Evolutionary conservation across 163 green algal species (phyloP).

Genomic region (Scenedesmus sp.): DNA sequence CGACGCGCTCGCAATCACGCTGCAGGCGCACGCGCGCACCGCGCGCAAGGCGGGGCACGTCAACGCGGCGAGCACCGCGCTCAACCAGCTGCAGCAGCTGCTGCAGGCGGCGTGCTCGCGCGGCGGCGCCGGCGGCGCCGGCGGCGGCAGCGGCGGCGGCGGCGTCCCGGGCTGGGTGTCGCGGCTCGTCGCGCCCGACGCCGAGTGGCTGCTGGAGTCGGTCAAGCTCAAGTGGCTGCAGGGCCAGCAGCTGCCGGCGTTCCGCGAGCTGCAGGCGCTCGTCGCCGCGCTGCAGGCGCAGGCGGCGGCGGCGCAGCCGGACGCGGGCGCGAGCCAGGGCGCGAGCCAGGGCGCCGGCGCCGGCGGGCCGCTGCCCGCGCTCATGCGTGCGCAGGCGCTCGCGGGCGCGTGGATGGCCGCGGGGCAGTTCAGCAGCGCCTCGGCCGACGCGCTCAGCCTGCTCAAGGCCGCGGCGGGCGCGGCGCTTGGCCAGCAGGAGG

Average conservation of each 20-base stretch:
- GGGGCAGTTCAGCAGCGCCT: constrained; percentile 31
- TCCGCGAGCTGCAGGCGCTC: constrained; percentile 25
- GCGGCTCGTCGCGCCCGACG: not conserved
- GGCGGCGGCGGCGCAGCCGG: constrained; percentile 29
- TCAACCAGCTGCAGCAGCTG: constrained; percentile 16
- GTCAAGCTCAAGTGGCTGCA: constrained; percentile 42
- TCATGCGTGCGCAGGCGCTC: constrained; percentile 31
- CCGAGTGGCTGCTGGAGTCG: constrained; percentile 38
- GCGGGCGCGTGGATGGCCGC: constrained; percentile 44
- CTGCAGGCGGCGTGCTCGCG: not conserved
- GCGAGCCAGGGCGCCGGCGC: not conserved
- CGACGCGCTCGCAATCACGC: constrained; percentile 3
- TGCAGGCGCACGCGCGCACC: constrained; percentile 23
- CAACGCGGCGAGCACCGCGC: constrained; percentile 13
- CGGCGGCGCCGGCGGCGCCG: not conserved
- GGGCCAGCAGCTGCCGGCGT: constrained; percentile 30
- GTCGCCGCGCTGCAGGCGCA: not conserved
- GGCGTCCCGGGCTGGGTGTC: not conserved
- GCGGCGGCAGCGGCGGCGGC: not conserved
- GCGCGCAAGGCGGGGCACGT: constrained; percentile 1
- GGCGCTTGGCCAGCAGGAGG: constrained; percentile 13
- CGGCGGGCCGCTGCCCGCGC: not conserved
- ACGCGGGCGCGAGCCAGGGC: no score
- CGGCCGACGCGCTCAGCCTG: not conserved
- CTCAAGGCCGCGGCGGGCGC: not conserved